Percentiles rank a stretch among this genome's conserved stretches.
phyloP scores from a whole-genome alignment of 352 stramenopile species.

The Thraustochytrium striatum region DNA sequence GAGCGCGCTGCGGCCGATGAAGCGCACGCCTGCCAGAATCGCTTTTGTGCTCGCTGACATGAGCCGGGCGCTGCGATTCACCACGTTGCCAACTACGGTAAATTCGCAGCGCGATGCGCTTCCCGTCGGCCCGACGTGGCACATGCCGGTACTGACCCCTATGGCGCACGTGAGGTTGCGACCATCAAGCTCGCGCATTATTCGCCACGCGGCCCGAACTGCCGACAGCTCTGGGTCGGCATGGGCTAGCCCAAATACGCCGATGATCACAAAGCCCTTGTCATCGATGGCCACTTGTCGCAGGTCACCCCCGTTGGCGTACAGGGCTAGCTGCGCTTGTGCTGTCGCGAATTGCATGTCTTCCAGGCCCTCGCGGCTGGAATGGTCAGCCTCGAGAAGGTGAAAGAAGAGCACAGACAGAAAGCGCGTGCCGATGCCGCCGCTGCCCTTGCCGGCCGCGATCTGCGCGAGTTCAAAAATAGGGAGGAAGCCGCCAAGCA shows the following conservation, averaged over 20 bases:
- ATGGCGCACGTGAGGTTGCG: background rate
- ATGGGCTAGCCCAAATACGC: constrained; percentile 1
- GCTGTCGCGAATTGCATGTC: background rate
- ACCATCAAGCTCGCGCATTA: background rate
- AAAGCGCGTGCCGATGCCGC: background rate
- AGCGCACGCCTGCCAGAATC: background rate
- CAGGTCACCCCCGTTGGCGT: background rate
- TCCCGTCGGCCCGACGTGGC: constrained; percentile 28
- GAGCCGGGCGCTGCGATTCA: constrained; percentile 18
- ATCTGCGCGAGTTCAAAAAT: constrained; percentile 27
- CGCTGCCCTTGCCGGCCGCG: background rate
- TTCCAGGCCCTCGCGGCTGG: background rate
- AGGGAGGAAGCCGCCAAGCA: constrained; percentile 3
- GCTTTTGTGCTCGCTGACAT: background rate
- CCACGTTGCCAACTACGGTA: constrained; percentile 16
- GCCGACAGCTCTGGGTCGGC: background rate
- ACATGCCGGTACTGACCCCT: background rate
- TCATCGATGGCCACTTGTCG: constrained; percentile 30
- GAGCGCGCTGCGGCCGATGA: background rate
- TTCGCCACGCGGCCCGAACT: background rate
- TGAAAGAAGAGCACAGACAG: constrained; percentile 1
- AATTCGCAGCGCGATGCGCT: background rate
- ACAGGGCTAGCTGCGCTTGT: constrained; percentile 2
- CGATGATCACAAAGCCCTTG: constrained; percentile 40
- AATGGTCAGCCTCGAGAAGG: background rate